Conservation (phyloP, 148 eudicot species). For the Dysphania ambrosioides region DNA sequence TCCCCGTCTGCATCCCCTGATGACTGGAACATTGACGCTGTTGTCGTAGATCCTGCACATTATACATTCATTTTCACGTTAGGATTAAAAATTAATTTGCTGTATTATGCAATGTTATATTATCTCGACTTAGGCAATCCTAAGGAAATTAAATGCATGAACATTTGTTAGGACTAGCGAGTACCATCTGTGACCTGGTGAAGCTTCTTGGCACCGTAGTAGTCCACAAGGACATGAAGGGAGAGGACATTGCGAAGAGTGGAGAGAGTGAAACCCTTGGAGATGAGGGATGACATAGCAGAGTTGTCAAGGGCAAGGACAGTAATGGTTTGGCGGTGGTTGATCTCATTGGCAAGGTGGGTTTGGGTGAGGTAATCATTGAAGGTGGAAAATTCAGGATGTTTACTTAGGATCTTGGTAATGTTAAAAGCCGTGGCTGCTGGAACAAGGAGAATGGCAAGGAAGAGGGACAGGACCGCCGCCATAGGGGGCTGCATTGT, state of each 20-base stretch:
- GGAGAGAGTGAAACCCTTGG: slow-evolving; percentile 41
- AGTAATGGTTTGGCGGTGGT: slow-evolving; percentile 67
- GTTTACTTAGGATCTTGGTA: slow-evolving; percentile 50
- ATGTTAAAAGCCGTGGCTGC: slow-evolving; percentile 51
- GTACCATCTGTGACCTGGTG: slow-evolving; percentile 60
- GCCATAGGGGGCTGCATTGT: slow-evolving; percentile 21
- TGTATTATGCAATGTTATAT: too few relatives aligned
- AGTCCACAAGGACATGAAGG: slow-evolving; percentile 68
- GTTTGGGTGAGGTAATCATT: slow-evolving; percentile 73
- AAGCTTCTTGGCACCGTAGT: slow-evolving; percentile 71
- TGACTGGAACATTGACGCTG: slow-evolving; percentile 75
- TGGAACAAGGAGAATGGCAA: slow-evolving; percentile 11
- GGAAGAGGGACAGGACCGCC: slow-evolving; percentile 3
- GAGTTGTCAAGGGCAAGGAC: slow-evolving; percentile 74
- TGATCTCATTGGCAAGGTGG: slow-evolving; percentile 75
- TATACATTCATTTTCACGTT: background rate
- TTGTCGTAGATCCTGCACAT: slow-evolving; percentile 37
- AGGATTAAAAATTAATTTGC: too few relatives aligned
- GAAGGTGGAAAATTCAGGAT: slow-evolving; percentile 62
- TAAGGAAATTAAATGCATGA: too few relatives aligned
- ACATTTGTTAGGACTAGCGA: too few relatives aligned
- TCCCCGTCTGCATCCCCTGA: slow-evolving; percentile 68
- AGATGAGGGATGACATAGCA: slow-evolving; percentile 55
- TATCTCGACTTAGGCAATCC: too few relatives aligned
- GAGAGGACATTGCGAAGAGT: slow-evolving; percentile 61